Conservation (phyloP, 2,329 filamentous ascomycete genomes). For the Epichloe coenophiala region DNA sequence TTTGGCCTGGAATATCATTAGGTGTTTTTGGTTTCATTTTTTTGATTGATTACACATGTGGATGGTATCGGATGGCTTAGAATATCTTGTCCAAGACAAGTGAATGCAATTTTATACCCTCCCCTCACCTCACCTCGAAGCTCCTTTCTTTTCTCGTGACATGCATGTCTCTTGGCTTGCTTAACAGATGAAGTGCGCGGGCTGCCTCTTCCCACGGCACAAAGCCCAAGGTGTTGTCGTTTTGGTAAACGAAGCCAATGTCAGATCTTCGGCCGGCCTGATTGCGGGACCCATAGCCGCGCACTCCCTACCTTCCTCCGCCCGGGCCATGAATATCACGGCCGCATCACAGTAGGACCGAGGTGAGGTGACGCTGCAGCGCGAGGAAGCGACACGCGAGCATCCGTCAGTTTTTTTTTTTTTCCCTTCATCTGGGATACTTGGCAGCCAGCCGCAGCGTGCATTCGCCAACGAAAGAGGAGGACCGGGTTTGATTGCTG, state of each 20-base stretch:
- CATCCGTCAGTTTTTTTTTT: too few species aligned
- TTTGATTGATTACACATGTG: not conserved
- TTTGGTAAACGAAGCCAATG: too few species aligned
- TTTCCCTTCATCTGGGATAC: too few species aligned
- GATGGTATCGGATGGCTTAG: not conserved
- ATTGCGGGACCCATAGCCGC: not conserved
- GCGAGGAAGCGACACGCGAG: not conserved
- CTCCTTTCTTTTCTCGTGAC: not conserved
- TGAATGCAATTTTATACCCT: not conserved
- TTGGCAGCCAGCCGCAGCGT: too few species aligned
- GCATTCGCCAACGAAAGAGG: too few species aligned
- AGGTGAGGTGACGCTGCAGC: too few species aligned
- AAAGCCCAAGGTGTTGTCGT: too few species aligned
- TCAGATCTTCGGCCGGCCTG: too few species aligned
- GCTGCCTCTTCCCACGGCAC: not conserved
- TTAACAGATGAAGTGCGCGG: too few species aligned
- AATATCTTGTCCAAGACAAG: not conserved
- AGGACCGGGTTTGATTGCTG: too few species aligned
- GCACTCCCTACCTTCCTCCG: not conserved
- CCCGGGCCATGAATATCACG: not conserved
- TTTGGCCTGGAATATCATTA: not conserved
- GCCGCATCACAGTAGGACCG: not conserved
- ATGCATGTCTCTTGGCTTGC: not conserved
- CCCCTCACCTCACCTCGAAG: not conserved
- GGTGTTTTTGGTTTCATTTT: slow-evolving; percentile 1